Percentiles rank a stretch among this genome's conserved stretches.
These are phyloP conservation scores for Aspergillus persii DNA, from an alignment of 2,329 filamentous ascomycete species.

Conservation along the genomic window DNA sequence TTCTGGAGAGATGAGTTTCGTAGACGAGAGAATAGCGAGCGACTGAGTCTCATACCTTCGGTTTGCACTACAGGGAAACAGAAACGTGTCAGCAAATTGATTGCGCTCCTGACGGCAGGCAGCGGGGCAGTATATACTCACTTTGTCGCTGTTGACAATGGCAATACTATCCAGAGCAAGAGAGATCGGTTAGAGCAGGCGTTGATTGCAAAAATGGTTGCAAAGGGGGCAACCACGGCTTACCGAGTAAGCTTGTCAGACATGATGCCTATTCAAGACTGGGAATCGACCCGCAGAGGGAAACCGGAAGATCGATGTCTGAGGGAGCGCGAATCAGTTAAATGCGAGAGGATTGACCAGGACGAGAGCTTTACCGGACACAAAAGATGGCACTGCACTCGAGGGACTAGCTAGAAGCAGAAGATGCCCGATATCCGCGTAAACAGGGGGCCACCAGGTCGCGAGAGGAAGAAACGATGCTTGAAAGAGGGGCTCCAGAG, in stretches of 20 bases:
- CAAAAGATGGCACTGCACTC: constrained; percentile 14
- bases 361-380: constrained; percentile 3
- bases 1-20: constrained; percentile 58
- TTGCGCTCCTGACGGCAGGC: constrained; percentile 6
- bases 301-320: constrained; percentile 1
- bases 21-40: neutral
- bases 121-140: constrained; percentile 46
- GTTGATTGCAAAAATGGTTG: neutral
- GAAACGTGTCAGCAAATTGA: constrained; percentile 41
- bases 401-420: constrained; percentile 14
- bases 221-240: constrained; percentile 25
- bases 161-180: constrained; percentile 68
- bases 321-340: neutral
- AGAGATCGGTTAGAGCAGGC: constrained; percentile 13
- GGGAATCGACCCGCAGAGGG: constrained; percentile 8
- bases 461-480: constrained; percentile 12
- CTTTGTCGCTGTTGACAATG: constrained; percentile 98
- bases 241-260: constrained; percentile 94
- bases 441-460: constrained; percentile 12
- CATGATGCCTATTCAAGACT: constrained; percentile 57
- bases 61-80: constrained; percentile 67
- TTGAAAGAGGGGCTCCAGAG: constrained; percentile 22
- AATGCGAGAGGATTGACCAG: neutral
- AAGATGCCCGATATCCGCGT: constrained; percentile 17
- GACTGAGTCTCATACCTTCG: constrained; percentile 60